Evolutionary conservation across 2,329 filamentous ascomycete species (phyloP).

Genomic region (Sporothrix humicola): DNA sequence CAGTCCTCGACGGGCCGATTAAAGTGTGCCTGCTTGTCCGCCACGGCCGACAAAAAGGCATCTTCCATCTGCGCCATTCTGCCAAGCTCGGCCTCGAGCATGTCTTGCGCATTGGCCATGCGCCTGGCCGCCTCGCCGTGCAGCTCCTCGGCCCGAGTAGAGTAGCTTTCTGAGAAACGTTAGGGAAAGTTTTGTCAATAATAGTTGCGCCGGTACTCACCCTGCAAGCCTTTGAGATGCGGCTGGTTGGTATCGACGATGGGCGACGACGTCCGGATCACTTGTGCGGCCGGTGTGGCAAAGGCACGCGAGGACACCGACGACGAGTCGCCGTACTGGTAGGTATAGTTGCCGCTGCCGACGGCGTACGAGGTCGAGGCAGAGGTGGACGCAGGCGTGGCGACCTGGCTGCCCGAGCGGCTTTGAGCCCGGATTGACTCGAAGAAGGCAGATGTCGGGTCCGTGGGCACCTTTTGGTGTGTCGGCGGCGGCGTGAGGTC

Average conservation of each 20-base stretch:
- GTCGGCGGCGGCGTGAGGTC: constrained; percentile 35
- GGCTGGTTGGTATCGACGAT: not conserved
- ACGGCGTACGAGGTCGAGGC: not conserved
- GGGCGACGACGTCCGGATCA: not conserved
- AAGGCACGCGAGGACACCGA: not conserved
- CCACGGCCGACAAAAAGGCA: constrained; percentile 18
- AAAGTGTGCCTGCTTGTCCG: constrained; percentile 25
- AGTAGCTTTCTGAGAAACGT: constrained; percentile 35
- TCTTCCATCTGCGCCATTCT: constrained; percentile 30
- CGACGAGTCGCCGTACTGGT: constrained; percentile 1
- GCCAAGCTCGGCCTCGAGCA: constrained; percentile 32
- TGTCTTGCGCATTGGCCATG: constrained; percentile 23
- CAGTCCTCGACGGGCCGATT: constrained; percentile 32
- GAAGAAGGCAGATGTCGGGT: constrained; percentile 37
- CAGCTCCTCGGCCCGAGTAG: constrained; percentile 33
- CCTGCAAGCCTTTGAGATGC: constrained; percentile 12
- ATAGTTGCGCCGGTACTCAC: not conserved
- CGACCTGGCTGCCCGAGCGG: not conserved
- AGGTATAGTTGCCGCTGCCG: not conserved
- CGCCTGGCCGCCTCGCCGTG: constrained; percentile 33
- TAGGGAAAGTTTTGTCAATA: not conserved
- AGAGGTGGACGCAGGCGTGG: not conserved
- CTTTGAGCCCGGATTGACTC: constrained; percentile 33
- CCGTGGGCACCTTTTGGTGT: not conserved
- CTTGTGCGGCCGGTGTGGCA: constrained; percentile 13